Base-by-base conservation (phyloP, 108 stramenopile species). In the Nannochloropsis salina region DNA sequence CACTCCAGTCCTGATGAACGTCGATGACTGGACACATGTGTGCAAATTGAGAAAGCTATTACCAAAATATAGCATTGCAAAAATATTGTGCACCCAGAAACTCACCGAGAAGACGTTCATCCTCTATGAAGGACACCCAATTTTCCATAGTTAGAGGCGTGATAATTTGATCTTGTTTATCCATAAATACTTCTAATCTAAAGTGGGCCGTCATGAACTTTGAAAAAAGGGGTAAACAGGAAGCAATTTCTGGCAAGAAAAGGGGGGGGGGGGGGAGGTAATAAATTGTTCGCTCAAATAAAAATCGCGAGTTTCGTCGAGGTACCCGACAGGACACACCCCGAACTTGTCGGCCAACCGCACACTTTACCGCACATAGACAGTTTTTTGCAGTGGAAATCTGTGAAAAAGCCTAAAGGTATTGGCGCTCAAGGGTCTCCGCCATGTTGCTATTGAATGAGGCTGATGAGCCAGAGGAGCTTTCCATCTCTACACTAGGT, bases 1-100 rank as follows among this genome's bases (percentile, higher is more conserved):
- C 61, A 74, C 61, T 74, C 61, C 61, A 74, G 4, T 74, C 61
- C n/a, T 74, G 61, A n/a, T 74, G 61, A n/a, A 74, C 61, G 8
- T 74, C 61, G n/a, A 74, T 74, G 61, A 74, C 61, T 74, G 8
- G 15, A n/a, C n/a, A n/a, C n/a, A 2, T 15, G 61, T 3, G 61
- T 1, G 61, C 10, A n/a, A 2, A 2, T 74, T 74, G 61, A n/a
- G 61, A 51, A n/a, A n/a, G 20, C 20, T 74, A 8, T 15, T n/a
- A n/a, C 20, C 61, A 74, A n/a, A 74, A 74, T 74, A n/a, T 74
- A n/a, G 61, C 61, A 74, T 74, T 74, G n/a, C n/a, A 2, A 74
- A 74, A n/a, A 74, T 0, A 1, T 31, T 31, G 31, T 31, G 31
- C 31, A 31, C 31, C 31, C 31, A 31, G 31, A 31, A 31, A 74